Base-by-base conservation (phyloP, 768 basidiomycete species). In the Kwoniella dendrophila region DNA sequence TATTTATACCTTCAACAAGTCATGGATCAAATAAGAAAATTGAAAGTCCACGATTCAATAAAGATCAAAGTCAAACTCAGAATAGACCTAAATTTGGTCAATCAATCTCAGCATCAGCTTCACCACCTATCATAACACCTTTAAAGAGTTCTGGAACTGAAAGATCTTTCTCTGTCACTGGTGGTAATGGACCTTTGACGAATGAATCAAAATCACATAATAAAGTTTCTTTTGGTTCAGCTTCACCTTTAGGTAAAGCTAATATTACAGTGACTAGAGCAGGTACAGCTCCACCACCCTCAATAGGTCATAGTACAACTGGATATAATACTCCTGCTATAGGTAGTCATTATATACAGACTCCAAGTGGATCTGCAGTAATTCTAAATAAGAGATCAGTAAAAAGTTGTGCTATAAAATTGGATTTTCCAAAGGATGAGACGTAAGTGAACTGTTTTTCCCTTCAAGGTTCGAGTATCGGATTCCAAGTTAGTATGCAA, bases 401-500 rank as follows among this genome's bases (percentile, higher is more conserved):
- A 2, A 45, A 33, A 34, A 57, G 49, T 24, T 71, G 68, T 43
- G 51, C 56, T n/a, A 66, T 70, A 16, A 45, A 55, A 12, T 49
- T 70, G 26, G 69, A 70, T 32, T 50, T 72, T 18, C 51, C 50
- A 29, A 20, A 36, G n/a, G 66, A 71, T 34, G 60, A 65, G 4
- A 54, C 56, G 64, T 64, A 36, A 59, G 64, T 59, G 29, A 38
- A 20, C 14, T 6, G 11, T 61, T 24, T 8, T 58, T 26, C 27
- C 44, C 44, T 48, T 18, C n/a, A n/a, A n/a, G n/a, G n/a, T 27
- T 32, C 38, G 24, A 33, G 27, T 54, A 26, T 12, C 33, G 26
- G 14, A n/a, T 6, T 22, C 3, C 7, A 41, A 6, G 6, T 18
- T 27, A n/a, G 22, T n/a, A 20, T 22, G n/a, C 8, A 16, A 40